Conservation (phyloP, 306 rosid species). For the Vicia sativa region DNA sequence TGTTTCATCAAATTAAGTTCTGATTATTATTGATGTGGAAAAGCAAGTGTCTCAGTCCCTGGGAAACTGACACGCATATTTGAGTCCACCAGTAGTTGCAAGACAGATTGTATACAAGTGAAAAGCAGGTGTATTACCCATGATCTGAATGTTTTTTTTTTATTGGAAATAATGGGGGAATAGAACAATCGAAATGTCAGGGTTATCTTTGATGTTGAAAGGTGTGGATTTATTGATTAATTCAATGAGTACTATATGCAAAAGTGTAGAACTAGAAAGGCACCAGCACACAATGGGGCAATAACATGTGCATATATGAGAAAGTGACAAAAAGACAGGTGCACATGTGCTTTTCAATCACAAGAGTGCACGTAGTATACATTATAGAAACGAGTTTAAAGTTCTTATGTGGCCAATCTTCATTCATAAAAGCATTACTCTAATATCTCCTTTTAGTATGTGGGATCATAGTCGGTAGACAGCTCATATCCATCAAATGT, state of each 20-base stretch:
- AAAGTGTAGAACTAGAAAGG: slow-evolving; percentile 43
- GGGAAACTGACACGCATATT: too few relatives aligned
- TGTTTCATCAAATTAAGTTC: too few relatives aligned
- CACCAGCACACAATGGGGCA: slow-evolving; percentile 61
- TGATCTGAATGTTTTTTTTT: slow-evolving; percentile 19
- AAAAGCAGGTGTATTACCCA: slow-evolving; percentile 28
- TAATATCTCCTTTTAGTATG: too few relatives aligned
- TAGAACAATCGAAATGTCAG: slow-evolving; percentile 22
- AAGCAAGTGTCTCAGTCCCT: too few relatives aligned
- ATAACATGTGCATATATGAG: slow-evolving; percentile 54
- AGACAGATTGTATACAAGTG: slow-evolving; percentile 14
- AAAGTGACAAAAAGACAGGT: slow-evolving; percentile 53
- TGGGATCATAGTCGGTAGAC: too few relatives aligned
- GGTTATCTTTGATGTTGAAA: slow-evolving; percentile 44
- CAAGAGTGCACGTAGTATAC: too few relatives aligned
- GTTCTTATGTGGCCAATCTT: too few relatives aligned
- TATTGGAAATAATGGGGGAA: slow-evolving; percentile 27
- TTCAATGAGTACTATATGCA: slow-evolving; percentile 45
- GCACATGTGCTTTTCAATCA: too few relatives aligned
- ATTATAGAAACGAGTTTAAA: too few relatives aligned
- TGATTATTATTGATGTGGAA: too few relatives aligned
- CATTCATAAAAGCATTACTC: too few relatives aligned
- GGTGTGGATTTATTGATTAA: slow-evolving; percentile 46
- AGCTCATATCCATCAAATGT: too few relatives aligned
- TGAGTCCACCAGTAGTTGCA: not conserved